Evolutionary conservation across 164 flowering plant genomes (phyloP).

Genomic region (Stephania cephalantha): DNA sequence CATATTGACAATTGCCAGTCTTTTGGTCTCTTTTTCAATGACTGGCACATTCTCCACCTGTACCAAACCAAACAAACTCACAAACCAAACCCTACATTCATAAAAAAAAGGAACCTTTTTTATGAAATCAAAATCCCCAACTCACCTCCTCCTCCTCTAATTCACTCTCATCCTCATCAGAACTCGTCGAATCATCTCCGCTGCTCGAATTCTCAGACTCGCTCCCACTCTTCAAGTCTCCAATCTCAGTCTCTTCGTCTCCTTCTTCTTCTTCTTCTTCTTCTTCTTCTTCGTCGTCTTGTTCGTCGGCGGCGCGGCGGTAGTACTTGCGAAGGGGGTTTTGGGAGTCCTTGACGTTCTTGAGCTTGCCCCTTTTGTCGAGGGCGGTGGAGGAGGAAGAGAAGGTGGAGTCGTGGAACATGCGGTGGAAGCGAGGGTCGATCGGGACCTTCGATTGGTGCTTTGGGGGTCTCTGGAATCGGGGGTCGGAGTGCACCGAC

Average conservation of each 20-base stretch:
- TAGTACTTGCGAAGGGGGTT: conserved; percentile 52
- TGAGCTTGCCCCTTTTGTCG: conserved; percentile 73
- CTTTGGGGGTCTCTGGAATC: conserved; percentile 59
- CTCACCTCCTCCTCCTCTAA: conserved; percentile 30
- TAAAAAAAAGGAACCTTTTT: not conserved
- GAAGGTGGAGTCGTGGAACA: conserved; percentile 55
- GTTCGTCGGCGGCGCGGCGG: not conserved
- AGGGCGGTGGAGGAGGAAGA: conserved; percentile 45
- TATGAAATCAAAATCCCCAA: not conserved
- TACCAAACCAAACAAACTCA: not conserved
- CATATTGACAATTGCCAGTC: conserved; percentile 82
- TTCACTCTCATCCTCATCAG: conserved; percentile 27
- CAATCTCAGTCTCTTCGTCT: conserved; percentile 9
- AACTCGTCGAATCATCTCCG: conserved; percentile 9
- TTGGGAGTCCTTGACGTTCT: conserved; percentile 13
- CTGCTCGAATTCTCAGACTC: conserved; percentile 14
- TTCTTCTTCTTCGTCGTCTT: conserved; percentile 34
- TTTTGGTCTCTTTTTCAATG: conserved; percentile 63
- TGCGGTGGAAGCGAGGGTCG: conserved; percentile 59
- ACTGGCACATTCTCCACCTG: conserved; percentile 60
- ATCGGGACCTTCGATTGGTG: conserved; percentile 49
- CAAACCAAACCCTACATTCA: not conserved
- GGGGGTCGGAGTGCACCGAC: conserved; percentile 62
- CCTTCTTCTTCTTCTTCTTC: conserved; percentile 7
- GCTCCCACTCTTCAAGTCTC: conserved; percentile 12